Percentiles rank a stretch among this genome's conserved stretches.
Evolutionary conservation across 805 yeast species (phyloP).

Genomic region (Saturnispora sanitii): DNA sequence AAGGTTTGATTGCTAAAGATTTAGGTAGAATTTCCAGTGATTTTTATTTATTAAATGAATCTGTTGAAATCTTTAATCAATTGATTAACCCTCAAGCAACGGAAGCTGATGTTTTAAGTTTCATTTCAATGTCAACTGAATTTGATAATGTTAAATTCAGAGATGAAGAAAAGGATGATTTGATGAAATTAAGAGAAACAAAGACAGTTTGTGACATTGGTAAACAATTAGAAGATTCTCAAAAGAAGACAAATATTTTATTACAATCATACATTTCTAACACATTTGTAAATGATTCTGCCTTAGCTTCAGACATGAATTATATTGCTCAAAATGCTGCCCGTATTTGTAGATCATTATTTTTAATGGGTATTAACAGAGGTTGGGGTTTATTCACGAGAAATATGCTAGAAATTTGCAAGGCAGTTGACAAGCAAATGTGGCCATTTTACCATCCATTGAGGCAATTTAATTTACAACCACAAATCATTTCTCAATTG

Average conservation of each 20-base stretch:
- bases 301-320: slow-evolving; percentile 75
- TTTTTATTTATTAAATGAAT: slow-evolving; percentile 73
- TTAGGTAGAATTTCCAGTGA: slow-evolving; percentile 92
- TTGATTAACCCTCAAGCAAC: slow-evolving; percentile 77
- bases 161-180: slow-evolving; percentile 76
- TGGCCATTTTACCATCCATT: slow-evolving; percentile 93
- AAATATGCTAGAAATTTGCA: slow-evolving; percentile 70
- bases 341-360: slow-evolving; percentile 85
- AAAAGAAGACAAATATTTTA: slow-evolving; percentile 78
- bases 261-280: slow-evolving; percentile 83
- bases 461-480: slow-evolving; percentile 76
- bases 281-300: slow-evolving; percentile 62
- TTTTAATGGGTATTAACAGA: slow-evolving; percentile 76
- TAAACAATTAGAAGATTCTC: slow-evolving; percentile 63
- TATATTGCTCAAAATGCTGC: slow-evolving; percentile 95
- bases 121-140: slow-evolving; percentile 87
- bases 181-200: slow-evolving; percentile 48
- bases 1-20: slow-evolving; percentile 75
- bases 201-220: slow-evolving; percentile 75
- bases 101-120: slow-evolving; percentile 83
- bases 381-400: slow-evolving; percentile 83
- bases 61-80: slow-evolving; percentile 82
- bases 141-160: slow-evolving; percentile 84
- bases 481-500: slow-evolving; percentile 49
- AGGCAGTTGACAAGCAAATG: slow-evolving; percentile 69